A percentile compares a stretch with the other conserved stretches of the same genome.
Evolutionary conservation across 1,284 basidiomycete genomes (phyloP).

Genomic region (Tylopilus orsonianus): DNA sequence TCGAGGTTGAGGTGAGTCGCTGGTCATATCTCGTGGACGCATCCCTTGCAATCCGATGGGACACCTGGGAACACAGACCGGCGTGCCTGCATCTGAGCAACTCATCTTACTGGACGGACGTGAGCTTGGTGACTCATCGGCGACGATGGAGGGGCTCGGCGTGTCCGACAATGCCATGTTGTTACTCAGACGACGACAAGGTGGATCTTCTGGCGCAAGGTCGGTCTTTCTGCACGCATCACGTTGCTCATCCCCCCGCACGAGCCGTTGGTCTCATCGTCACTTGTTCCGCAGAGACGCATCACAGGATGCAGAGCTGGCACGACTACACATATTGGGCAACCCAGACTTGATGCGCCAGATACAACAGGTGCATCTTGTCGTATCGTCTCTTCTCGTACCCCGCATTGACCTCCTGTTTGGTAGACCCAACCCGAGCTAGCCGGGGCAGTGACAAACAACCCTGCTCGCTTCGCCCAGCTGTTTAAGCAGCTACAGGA

Average conservation of each 20-base stretch:
- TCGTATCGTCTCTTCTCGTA: no score
- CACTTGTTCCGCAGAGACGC: slow-evolving; percentile 41
- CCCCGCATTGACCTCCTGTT: background rate
- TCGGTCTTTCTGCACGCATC: slow-evolving; percentile 33
- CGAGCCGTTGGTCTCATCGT: background rate
- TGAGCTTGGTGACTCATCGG: slow-evolving; percentile 62
- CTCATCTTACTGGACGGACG: slow-evolving; percentile 64
- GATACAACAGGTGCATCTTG: slow-evolving; percentile 62
- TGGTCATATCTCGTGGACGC: background rate
- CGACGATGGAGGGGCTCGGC: slow-evolving; percentile 65
- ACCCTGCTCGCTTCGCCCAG: slow-evolving; percentile 74
- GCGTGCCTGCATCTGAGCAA: slow-evolving; percentile 68
- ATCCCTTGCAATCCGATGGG: background rate
- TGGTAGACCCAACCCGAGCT: slow-evolving; percentile 82
- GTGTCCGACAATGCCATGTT: slow-evolving; percentile 67
- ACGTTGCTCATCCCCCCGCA: background rate
- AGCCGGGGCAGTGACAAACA: slow-evolving; percentile 64
- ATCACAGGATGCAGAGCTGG: slow-evolving; percentile 85
- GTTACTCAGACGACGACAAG: slow-evolving; percentile 62
- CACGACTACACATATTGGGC: slow-evolving; percentile 84
- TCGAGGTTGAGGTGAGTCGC: slow-evolving; percentile 81
- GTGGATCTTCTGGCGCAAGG: slow-evolving; percentile 58
- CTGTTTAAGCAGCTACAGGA: slow-evolving; percentile 66
- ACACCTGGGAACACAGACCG: slow-evolving; percentile 47
- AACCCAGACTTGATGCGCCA: slow-evolving; percentile 80